Evolutionary conservation across 345 rosid species (phyloP).

Genomic region (Gynandropsis gynandra): DNA sequence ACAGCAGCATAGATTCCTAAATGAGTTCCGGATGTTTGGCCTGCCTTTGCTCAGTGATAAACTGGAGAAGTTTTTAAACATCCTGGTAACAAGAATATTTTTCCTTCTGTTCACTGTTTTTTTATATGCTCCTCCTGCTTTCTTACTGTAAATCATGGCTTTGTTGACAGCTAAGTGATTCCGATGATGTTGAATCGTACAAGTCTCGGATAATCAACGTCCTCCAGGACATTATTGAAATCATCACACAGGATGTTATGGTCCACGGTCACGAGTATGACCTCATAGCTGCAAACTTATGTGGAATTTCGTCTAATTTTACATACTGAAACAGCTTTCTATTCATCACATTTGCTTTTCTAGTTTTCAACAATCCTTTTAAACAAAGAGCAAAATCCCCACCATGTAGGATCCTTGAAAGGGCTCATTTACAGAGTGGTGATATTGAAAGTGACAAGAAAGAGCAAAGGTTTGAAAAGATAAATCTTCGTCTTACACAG

Average conservation of each 20-base stretch:
- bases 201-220: slow-evolving; percentile 71
- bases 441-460: slow-evolving; percentile 28
- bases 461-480: slow-evolving; percentile 74
- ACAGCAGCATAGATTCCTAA: slow-evolving; percentile 41
- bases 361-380: slow-evolving; percentile 7
- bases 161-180: slow-evolving; percentile 41
- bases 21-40: slow-evolving; percentile 54
- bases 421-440: slow-evolving; percentile 24
- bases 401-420: slow-evolving; percentile 49
- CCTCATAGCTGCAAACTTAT: slow-evolving; percentile 15
- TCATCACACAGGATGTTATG: slow-evolving; percentile 75
- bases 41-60: slow-evolving; percentile 71
- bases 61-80: slow-evolving; percentile 61
- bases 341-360: not conserved
- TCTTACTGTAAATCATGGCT: slow-evolving; percentile 12
- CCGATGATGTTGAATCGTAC: slow-evolving; percentile 33
- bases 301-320: slow-evolving; percentile 15
- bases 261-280: slow-evolving; percentile 64
- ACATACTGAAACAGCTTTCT: slow-evolving; percentile 2
- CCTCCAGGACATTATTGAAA: slow-evolving; percentile 91
- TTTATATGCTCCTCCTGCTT: no score
- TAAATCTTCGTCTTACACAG: slow-evolving; percentile 28
- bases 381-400: not conserved
- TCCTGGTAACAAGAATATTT: slow-evolving; percentile 47
- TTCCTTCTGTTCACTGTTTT: not conserved